Conservation (phyloP, 805 yeast species). For the Candida chauliodis region DNA sequence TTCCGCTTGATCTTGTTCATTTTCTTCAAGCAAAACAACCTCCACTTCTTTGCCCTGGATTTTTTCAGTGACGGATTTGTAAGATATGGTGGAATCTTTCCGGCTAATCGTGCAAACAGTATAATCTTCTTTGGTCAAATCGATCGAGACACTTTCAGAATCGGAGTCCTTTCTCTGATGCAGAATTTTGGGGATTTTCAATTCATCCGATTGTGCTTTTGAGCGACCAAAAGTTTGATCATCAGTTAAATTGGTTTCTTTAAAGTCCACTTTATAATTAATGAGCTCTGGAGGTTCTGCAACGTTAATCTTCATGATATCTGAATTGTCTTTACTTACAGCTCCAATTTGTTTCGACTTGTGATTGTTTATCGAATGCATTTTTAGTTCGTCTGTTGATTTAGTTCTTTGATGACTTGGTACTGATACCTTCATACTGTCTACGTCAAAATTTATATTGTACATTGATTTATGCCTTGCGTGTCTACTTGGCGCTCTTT, state of each 20-base stretch:
- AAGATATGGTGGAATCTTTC: conserved; percentile 31
- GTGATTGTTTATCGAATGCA: not conserved
- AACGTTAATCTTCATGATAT: conserved; percentile 21
- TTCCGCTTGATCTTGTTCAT: conserved; percentile 24
- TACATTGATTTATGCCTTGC: conserved; percentile 39
- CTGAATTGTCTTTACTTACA: conserved; percentile 6
- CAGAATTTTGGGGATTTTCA: not conserved
- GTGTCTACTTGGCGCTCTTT: conserved; percentile 26
- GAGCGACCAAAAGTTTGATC: not conserved
- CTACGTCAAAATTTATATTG: conserved; percentile 22
- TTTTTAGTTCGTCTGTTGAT: conserved; percentile 12
- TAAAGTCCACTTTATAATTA: conserved; percentile 39
- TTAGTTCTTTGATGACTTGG: conserved; percentile 11
- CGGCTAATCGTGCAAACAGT: conserved; percentile 36
- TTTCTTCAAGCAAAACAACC: conserved; percentile 42
- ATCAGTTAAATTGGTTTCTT: conserved; percentile 15
- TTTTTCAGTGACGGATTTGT: conserved; percentile 37
- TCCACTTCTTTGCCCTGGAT: conserved; percentile 38
- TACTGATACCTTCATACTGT: conserved; percentile 1
- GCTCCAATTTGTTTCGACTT: not conserved
- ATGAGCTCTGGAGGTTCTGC: conserved; percentile 38
- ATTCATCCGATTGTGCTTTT: not conserved
- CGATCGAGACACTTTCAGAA: conserved; percentile 37
- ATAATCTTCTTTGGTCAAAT: conserved; percentile 38
- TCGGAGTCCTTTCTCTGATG: conserved; percentile 19